These are phyloP conservation scores for Puccinia hordei DNA, from an alignment of 1,284 basidiomycete genomes.

Conservation along the genomic window DNA sequence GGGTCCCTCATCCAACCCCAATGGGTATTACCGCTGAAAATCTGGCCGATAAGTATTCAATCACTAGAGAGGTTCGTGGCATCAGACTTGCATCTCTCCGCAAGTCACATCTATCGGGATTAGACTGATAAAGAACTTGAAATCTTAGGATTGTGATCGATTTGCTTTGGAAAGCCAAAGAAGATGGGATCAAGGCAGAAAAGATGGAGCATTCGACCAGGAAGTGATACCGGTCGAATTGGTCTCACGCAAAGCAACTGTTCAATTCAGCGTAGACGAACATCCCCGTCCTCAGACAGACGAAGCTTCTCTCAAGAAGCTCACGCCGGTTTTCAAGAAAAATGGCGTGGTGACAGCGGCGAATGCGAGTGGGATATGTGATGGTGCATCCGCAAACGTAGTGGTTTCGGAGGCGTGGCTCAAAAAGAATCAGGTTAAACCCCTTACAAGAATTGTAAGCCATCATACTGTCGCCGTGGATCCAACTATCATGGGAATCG, in stretches of 20 bases:
- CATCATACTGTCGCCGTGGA: constrained; percentile 65
- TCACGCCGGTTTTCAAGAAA: constrained; percentile 84
- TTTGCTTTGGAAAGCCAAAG: constrained; percentile 60
- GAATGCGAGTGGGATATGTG: constrained; percentile 92
- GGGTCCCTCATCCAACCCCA: constrained; percentile 61
- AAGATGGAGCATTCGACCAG: constrained; percentile 61
- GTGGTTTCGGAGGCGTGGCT: constrained; percentile 72
- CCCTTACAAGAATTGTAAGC: constrained; percentile 82
- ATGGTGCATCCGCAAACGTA: constrained; percentile 94
- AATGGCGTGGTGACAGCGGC: constrained; percentile 90
- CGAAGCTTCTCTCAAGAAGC: constrained; percentile 83
- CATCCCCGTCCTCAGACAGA: constrained; percentile 74
- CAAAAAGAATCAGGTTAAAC: constrained; percentile 65
- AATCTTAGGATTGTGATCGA: constrained; percentile 68
- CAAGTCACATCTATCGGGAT: not conserved
- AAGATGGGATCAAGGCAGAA: constrained; percentile 60
- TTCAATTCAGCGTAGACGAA: constrained; percentile 62
- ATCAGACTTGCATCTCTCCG: not conserved
- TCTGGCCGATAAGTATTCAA: constrained; percentile 79
- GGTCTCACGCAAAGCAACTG: constrained; percentile 54
- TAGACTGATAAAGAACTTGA: not conserved
- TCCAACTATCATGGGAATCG: constrained; percentile 66
- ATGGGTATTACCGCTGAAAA: constrained; percentile 74
- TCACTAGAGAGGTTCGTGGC: constrained; percentile 68
- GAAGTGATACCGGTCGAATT: constrained; percentile 60